Evolutionary conservation across 75 land plant genomes (phyloP).

Genomic region (Sequoia sempervirens): DNA sequence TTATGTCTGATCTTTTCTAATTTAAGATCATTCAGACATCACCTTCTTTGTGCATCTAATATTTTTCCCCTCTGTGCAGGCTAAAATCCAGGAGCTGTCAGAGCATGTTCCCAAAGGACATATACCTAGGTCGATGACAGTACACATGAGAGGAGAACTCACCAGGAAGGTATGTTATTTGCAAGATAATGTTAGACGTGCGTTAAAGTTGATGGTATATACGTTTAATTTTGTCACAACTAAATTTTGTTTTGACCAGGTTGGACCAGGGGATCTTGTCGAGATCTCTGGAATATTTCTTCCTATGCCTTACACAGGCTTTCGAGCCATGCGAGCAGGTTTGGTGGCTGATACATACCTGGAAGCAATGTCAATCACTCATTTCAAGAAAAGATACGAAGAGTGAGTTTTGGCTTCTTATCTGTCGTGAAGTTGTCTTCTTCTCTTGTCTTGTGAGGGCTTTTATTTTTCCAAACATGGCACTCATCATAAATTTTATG

Average conservation of each 20-base stretch:
- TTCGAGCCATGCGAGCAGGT: constrained; percentile 93
- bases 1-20: neutral
- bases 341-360: constrained; percentile 96
- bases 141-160: constrained; percentile 92
- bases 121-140: constrained; percentile 87
- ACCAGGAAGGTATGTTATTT: constrained; percentile 74
- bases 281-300: constrained; percentile 94
- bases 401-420: constrained; percentile 51
- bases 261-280: constrained; percentile 95
- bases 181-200: neutral
- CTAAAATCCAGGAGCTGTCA: constrained; percentile 95
- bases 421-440: neutral
- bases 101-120: constrained; percentile 99
- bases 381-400: constrained; percentile 97
- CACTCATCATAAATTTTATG: neutral
- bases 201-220: neutral
- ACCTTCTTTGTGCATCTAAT: neutral
- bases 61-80: constrained; percentile 31
- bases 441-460: neutral
- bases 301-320: constrained; percentile 91
- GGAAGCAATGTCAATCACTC: constrained; percentile 94
- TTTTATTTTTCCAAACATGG: neutral
- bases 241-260: constrained; percentile 30
- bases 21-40: neutral
- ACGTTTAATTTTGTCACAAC: neutral